Percentiles rank a stretch among this genome's conserved stretches.
phyloP scores from a whole-genome alignment of 2,329 filamentous ascomycete genomes.

The Fusarium guadeloupense region DNA sequence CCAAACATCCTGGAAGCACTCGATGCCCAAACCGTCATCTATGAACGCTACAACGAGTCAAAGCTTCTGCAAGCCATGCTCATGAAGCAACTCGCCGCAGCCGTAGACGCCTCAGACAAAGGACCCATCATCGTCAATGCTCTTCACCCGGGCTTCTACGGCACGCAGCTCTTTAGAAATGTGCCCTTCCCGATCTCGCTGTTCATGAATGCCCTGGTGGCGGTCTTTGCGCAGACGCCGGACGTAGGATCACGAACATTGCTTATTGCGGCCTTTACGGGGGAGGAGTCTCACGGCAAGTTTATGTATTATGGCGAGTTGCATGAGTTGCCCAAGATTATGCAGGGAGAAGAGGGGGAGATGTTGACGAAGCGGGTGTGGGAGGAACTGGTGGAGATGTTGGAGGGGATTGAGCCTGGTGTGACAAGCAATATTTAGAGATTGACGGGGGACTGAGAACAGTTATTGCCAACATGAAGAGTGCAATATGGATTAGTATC shows the following conservation, averaged over 20 bases:
- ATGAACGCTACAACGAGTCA: slow-evolving; percentile 43
- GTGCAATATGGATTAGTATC: not conserved
- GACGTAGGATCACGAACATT: slow-evolving; percentile 54
- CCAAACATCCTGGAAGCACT: slow-evolving; percentile 48
- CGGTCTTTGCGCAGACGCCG: slow-evolving; percentile 47
- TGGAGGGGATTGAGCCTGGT: slow-evolving; percentile 55
- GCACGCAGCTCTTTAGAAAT: slow-evolving; percentile 51
- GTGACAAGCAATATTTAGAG: slow-evolving; percentile 48
- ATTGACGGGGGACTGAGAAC: no score
- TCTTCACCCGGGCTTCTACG: slow-evolving; percentile 54
- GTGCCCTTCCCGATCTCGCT: slow-evolving; percentile 44
- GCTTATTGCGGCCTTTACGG: slow-evolving; percentile 50
- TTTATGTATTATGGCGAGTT: slow-evolving; percentile 51
- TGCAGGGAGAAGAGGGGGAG: slow-evolving; percentile 50
- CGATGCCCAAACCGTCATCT: slow-evolving; percentile 32
- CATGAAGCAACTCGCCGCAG: slow-evolving; percentile 48
- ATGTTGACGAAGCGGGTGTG: slow-evolving; percentile 51
- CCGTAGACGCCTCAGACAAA: slow-evolving; percentile 43
- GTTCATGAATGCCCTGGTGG: slow-evolving; percentile 21
- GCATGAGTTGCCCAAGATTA: slow-evolving; percentile 31
- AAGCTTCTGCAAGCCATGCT: slow-evolving; percentile 47
- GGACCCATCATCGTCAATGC: slow-evolving; percentile 51
- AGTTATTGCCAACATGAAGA: not conserved
- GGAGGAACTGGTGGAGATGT: slow-evolving; percentile 53
- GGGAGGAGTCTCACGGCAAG: slow-evolving; percentile 52